These are phyloP conservation scores for Ustilago nuda DNA, from an alignment of 1,284 basidiomycete species.

Conservation along the genomic window DNA sequence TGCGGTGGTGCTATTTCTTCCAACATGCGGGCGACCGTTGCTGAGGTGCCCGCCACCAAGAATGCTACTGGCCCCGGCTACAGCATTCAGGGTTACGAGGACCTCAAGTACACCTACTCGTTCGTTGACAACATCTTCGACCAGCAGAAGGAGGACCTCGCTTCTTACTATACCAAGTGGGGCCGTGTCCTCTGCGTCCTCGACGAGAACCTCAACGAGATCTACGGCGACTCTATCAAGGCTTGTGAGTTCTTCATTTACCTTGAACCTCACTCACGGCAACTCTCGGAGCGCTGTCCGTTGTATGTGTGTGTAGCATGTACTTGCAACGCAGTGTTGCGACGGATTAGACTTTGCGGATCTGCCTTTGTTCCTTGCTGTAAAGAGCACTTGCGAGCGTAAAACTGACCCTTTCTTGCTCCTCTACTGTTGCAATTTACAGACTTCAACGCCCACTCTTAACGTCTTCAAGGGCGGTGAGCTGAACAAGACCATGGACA, in stretches of 20 bases:
- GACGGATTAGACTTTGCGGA: not conserved
- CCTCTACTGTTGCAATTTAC: slow-evolving; percentile 46
- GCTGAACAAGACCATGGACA: slow-evolving; percentile 71
- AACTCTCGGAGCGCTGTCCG: not conserved
- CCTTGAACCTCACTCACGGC: not conserved
- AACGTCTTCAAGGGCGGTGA: slow-evolving; percentile 72
- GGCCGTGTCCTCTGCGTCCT: slow-evolving; percentile 70
- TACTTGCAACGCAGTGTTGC: not conserved
- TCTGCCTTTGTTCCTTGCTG: not conserved
- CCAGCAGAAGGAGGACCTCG: slow-evolving; percentile 70
- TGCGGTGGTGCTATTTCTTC: slow-evolving; percentile 59
- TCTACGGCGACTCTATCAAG: slow-evolving; percentile 66
- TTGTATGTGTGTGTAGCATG: not conserved
- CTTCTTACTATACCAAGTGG: slow-evolving; percentile 71
- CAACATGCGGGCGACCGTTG: slow-evolving; percentile 70
- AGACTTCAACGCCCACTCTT: slow-evolving; percentile 70
- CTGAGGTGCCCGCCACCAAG: slow-evolving; percentile 59
- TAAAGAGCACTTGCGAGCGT: not conserved
- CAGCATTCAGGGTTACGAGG: slow-evolving; percentile 57
- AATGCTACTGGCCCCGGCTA: slow-evolving; percentile 62
- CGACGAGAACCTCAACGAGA: slow-evolving; percentile 69
- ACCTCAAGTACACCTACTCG: slow-evolving; percentile 69
- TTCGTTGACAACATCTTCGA: slow-evolving; percentile 71
- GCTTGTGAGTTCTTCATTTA: slow-evolving; percentile 42
- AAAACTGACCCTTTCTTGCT: not conserved